Percentiles rank a stretch among this genome's conserved stretches.
Evolutionary conservation across 2,329 filamentous ascomycete genomes (phyloP).

Genomic region (Xylariaceae sp.): DNA sequence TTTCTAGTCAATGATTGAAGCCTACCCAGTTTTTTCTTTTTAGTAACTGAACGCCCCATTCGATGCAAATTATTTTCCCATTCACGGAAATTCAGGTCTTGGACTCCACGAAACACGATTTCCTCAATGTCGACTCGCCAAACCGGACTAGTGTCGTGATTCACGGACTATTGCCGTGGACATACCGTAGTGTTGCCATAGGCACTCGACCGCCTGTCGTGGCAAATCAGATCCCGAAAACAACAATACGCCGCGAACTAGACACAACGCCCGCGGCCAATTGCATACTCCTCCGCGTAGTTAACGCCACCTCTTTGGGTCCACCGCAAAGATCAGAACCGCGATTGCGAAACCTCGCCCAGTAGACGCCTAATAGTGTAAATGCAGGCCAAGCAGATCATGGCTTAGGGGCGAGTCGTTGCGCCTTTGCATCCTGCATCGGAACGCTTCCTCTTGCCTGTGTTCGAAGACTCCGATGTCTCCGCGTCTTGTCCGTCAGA

Average conservation of each 20-base stretch:
- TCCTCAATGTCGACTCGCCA: conserved; percentile 10
- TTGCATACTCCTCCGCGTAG: not conserved
- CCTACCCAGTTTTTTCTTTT: conserved; percentile 14
- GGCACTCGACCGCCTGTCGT: no score
- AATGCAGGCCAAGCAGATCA: not conserved
- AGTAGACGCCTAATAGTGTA: not conserved
- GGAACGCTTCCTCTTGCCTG: conserved; percentile 50
- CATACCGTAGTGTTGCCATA: not conserved
- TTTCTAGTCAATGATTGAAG: conserved; percentile 1
- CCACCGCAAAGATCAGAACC: not conserved
- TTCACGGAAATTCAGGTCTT: conserved; percentile 9
- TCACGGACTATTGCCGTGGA: not conserved
- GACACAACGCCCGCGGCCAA: conserved; percentile 1
- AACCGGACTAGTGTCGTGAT: not conserved
- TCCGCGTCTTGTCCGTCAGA: conserved; percentile 28
- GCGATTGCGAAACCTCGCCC: not conserved
- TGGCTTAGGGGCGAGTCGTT: not conserved
- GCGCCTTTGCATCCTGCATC: conserved; percentile 30
- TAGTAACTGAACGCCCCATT: conserved; percentile 8
- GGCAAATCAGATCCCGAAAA: not conserved
- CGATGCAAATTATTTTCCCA: conserved; percentile 11
- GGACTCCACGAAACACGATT: no score
- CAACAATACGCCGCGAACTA: not conserved
- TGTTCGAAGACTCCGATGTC: conserved; percentile 32
- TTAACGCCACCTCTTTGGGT: not conserved